These are phyloP conservation scores for Volvox carteri DNA, from an alignment of 163 green algal species.

Conservation along the genomic window DNA sequence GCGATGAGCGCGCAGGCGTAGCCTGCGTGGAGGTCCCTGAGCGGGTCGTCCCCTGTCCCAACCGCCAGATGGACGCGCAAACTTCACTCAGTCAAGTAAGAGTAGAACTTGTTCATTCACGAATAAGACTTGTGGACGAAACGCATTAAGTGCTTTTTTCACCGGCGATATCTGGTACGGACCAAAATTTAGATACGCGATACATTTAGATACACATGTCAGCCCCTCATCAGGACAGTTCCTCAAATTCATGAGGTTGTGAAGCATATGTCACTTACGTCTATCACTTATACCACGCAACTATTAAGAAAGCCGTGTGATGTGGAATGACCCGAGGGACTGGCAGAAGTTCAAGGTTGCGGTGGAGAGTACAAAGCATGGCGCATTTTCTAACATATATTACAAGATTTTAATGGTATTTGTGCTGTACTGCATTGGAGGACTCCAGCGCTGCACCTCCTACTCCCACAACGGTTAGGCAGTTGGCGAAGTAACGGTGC, in stretches of 20 bases:
- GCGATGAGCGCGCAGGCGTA: too few relatives aligned
- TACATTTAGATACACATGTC: not conserved
- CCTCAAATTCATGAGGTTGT: not conserved
- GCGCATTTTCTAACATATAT: not conserved
- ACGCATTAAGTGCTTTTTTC: too few relatives aligned
- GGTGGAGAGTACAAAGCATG: not conserved
- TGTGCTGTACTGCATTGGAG: slow-evolving; percentile 1
- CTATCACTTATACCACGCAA: not conserved
- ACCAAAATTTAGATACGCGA: slow-evolving; percentile 4
- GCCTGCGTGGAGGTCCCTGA: too few relatives aligned
- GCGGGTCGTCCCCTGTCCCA: too few relatives aligned
- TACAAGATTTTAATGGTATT: not conserved
- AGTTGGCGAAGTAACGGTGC: not conserved
- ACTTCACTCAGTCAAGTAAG: too few relatives aligned
- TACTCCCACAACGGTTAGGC: not conserved
- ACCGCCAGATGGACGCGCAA: too few relatives aligned
- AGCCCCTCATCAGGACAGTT: not conserved
- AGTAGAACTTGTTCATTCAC: too few relatives aligned
- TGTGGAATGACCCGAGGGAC: not conserved
- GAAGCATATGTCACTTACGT: not conserved
- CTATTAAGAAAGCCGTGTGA: not conserved
- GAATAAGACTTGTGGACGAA: too few relatives aligned
- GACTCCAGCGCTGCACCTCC: not conserved
- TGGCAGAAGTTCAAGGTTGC: not conserved
- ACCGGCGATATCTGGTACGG: not conserved